Base-by-base conservation (phyloP, 1,284 basidiomycete species). In the Agroathelia rolfsii region DNA sequence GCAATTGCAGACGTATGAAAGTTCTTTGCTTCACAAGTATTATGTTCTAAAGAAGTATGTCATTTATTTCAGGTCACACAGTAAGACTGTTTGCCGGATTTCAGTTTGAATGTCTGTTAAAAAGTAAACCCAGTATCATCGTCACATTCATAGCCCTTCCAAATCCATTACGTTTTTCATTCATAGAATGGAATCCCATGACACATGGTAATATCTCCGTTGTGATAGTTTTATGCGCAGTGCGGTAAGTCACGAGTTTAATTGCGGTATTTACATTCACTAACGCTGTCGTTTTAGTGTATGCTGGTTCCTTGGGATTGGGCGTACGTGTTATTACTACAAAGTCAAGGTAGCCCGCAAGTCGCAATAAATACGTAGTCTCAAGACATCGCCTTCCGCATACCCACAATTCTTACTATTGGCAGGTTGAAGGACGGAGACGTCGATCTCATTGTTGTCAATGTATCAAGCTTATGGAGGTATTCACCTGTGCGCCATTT, bases 201-300 rank as follows among this genome's bases (percentile, higher is more conserved):
- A 80, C 74, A 0, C 80, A 84, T 43, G 82, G 81, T 19, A 86
- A 83, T 47, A 75, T 84, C 46, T 74, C 77, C 2, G 59, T 72
- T 37, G 67, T 71, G 13, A 39, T 75, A 21, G 55, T 76, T 24
- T 59, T 84, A 28, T 63, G 76, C 32, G 36, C 58, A 20, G 61
- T 61, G 40, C 68, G 81, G 79, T 78, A 47, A 32, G 56, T 45
- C 19, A 38, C 30, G 1, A 14, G 30, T 19, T 22, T 41, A 11
- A 33, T 24, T 17, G 13, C 17, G 24, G 24, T 21, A 31, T 17
- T n/a, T 15, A 28, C n/a, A 21, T 25, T 33, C 21, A 18, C 36
- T 15, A 25, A 31, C 30, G 6, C 28, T 31, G n/a, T 29, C 37
- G 24, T 40, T 25, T 24, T 40, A 77, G 78, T 43, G 45, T 72